Conservation (phyloP, 164 flowering plant genomes). For the Aristolochia fimbriata region DNA sequence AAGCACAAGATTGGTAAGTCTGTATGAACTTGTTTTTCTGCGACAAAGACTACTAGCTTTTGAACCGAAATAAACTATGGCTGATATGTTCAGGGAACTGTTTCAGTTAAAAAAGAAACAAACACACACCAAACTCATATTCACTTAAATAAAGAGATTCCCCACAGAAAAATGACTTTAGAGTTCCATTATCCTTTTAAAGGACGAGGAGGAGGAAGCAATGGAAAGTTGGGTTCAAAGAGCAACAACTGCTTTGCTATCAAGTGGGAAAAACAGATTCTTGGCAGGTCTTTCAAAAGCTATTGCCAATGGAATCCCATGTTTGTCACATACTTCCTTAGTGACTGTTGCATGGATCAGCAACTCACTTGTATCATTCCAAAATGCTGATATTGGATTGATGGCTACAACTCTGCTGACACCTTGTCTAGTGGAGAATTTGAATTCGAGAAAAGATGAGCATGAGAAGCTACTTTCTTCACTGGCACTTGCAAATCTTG, state of each 20-base stretch:
- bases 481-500: constrained; percentile 32
- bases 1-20: constrained; percentile 17
- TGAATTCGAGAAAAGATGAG: constrained; percentile 24
- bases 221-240: constrained; percentile 38
- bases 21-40: not conserved
- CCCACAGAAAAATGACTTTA: not conserved
- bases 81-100: no score
- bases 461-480: constrained; percentile 55
- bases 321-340: constrained; percentile 46
- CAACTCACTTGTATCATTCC: constrained; percentile 18
- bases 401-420: constrained; percentile 29
- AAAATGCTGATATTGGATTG: constrained; percentile 19
- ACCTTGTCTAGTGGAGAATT: constrained; percentile 29
- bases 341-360: constrained; percentile 57
- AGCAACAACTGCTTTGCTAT: constrained; percentile 33
- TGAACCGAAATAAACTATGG: no score
- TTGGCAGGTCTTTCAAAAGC: constrained; percentile 36
- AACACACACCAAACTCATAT: not conserved
- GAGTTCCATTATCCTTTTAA: not conserved
- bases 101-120: no score
- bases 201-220: constrained; percentile 50
- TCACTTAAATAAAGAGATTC: not conserved
- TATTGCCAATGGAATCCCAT: constrained; percentile 37
- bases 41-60: not conserved
- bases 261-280: constrained; percentile 33